Percentiles rank a stretch among this genome's conserved stretches.
phyloP scores from a whole-genome alignment of 2,329 filamentous ascomycete genomes.

The Cadophora gregata region DNA sequence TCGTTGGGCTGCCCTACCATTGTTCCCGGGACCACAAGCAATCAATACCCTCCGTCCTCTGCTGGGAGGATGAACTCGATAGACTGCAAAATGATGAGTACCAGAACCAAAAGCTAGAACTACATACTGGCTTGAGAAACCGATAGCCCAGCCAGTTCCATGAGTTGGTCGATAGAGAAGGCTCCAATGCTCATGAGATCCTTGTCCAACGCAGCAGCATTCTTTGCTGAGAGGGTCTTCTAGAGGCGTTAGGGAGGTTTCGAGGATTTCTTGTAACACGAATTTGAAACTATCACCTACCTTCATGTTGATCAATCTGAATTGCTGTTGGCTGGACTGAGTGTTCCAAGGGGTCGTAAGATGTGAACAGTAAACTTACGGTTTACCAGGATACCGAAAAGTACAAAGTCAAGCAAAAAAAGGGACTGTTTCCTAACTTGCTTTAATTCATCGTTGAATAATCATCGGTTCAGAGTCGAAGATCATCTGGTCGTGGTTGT shows the following conservation, averaged over 20 bases:
- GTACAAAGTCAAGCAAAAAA: too few species aligned
- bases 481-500: neutral
- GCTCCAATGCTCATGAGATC: slow-evolving; percentile 90
- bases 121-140: slow-evolving; percentile 84
- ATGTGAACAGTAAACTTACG: neutral
- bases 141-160: slow-evolving; percentile 77
- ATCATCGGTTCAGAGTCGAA: neutral
- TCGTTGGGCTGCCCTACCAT: slow-evolving; percentile 53
- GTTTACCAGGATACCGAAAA: neutral
- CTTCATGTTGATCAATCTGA: slow-evolving; percentile 22
- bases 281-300: slow-evolving; percentile 18
- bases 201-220: slow-evolving; percentile 86
- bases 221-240: slow-evolving; percentile 85
- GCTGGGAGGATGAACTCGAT: slow-evolving; percentile 77
- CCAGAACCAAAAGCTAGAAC: neutral
- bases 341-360: neutral
- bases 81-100: slow-evolving; percentile 61
- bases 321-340: neutral
- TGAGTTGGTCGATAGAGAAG: slow-evolving; percentile 85
- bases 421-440: too few species aligned
- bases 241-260: neutral
- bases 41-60: slow-evolving; percentile 78
- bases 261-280: neutral
- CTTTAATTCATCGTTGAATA: neutral
- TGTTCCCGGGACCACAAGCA: slow-evolving; percentile 86